Percentiles rank a stretch among this genome's conserved stretches.
Conservation (phyloP, 257 asterid species). For the Ilex aquifolium region DNA sequence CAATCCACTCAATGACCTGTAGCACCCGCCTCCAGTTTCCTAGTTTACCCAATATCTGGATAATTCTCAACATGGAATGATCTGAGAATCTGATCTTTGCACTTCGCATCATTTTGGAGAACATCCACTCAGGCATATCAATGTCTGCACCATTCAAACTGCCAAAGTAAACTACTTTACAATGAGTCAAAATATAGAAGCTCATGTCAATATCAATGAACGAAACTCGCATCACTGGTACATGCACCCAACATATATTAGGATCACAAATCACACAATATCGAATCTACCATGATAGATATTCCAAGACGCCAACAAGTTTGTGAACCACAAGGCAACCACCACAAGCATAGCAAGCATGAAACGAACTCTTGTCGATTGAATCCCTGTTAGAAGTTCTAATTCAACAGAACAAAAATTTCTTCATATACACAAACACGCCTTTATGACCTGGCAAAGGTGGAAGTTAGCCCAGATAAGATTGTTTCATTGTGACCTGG, state of each 20-base stretch:
- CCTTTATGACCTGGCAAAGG: too few relatives aligned
- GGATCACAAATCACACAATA: constrained; percentile 2
- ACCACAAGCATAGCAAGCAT: too few relatives aligned
- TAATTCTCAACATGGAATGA: constrained; percentile 75
- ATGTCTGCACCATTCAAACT: constrained; percentile 99
- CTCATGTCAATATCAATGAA: constrained; percentile 4
- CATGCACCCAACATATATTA: background rate
- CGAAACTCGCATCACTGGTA: constrained; percentile 2
- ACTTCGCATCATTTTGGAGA: constrained; percentile 78
- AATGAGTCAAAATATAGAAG: constrained; percentile 21
- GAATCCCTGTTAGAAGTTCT: too few relatives aligned
- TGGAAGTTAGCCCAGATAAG: too few relatives aligned
- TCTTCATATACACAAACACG: too few relatives aligned
- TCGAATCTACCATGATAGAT: constrained; percentile 10
- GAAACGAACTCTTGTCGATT: too few relatives aligned
- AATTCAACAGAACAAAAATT: too few relatives aligned
- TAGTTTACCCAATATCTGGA: constrained; percentile 79
- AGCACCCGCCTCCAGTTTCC: constrained; percentile 95
- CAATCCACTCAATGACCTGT: constrained; percentile 93
- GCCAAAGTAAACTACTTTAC: constrained; percentile 68
- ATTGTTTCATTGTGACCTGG: too few relatives aligned
- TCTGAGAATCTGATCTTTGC: constrained; percentile 85
- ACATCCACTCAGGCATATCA: constrained; percentile 96
- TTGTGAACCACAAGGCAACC: too few relatives aligned
- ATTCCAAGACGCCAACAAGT: too few relatives aligned